Evolutionary conservation across 805 yeast species (phyloP), one percentile per base, ranked within the genome.

Genomic region (Hanseniaspora thailandica): DNA sequence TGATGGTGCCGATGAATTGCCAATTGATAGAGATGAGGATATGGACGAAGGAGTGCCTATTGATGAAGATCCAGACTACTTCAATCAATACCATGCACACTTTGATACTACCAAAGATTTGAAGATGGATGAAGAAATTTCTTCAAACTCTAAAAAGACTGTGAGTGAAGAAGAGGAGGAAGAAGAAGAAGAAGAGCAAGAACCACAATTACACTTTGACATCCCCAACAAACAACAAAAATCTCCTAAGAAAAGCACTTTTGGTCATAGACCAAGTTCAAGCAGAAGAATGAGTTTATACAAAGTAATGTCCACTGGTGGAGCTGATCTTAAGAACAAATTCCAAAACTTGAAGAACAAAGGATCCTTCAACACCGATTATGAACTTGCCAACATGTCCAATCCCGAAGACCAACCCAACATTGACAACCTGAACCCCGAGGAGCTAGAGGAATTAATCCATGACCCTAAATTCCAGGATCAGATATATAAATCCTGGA

Each of bases 341-440:
- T 22, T 45, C 3, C 20, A 19, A 33, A 17, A 13, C 19, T 22
- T 45, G 9, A 45, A 33, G 2, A 45, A 31, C 30, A 33, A 15
- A 33, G 23, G 40, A 7, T 20, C 48, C 9, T 20, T 15, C 6
- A 34, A 34, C 28, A 34, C 13, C n/a, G 48, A 45, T 22, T 31
- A 33, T 23, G 48, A 45, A 20, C 5, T 43, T 35, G 22, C n/a
- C 1, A 10, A 56, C 46, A 15, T 36, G 40, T 23, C 69, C 68
- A 71, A 61, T 62, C 15, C 57, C 70, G 5, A 66, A 66, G 57
- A 23, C 52, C 55, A 13, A 54, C 60, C 19, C 17, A 38, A 47
- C 41, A 33, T 19, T 19, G 39, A 28, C 13, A 34, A 36, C 19
- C 15, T 40, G 4, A 20, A 26, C 5, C 41, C 47, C 3, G 47